Percentiles rank a stretch among this genome's conserved stretches.
Conservation (phyloP, 495 filamentous ascomycete species). For the Melanomma pulvis-pyrius region DNA sequence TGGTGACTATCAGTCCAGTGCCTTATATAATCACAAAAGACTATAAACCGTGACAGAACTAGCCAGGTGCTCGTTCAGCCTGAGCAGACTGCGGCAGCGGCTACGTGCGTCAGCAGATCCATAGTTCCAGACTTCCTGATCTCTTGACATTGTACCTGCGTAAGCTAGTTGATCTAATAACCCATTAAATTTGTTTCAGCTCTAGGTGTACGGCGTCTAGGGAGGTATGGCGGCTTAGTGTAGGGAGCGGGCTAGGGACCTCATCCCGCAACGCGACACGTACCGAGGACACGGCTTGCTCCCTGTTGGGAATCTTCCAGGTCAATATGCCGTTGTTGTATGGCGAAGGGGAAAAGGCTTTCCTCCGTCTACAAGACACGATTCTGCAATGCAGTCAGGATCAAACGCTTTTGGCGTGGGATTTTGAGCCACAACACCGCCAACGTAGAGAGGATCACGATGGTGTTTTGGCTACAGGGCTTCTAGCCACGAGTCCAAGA, state of each 20-base stretch:
- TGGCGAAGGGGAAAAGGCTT: conserved; percentile 3
- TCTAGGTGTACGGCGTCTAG: neutral
- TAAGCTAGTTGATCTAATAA: neutral
- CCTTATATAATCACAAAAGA: neutral
- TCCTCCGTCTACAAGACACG: neutral
- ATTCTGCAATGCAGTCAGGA: neutral
- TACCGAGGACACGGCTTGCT: neutral
- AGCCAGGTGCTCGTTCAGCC: neutral
- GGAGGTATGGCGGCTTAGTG: neutral
- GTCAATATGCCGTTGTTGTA: conserved; percentile 3
- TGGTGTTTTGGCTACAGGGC: neutral
- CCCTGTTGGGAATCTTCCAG: neutral
- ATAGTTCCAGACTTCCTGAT: neutral
- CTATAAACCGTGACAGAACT: neutral
- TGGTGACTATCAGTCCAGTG: neutral
- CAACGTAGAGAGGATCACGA: neutral
- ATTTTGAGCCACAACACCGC: neutral
- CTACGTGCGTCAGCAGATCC: neutral
- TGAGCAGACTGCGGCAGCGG: neutral
- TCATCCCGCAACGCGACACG: neutral
- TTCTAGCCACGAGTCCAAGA: neutral
- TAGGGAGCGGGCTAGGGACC: neutral
- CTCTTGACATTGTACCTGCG: neutral
- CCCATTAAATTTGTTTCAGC: neutral
- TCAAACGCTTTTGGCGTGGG: neutral